Conservation (phyloP, 2,329 filamentous ascomycete species). For the Ploettnerulaceae sp. region DNA sequence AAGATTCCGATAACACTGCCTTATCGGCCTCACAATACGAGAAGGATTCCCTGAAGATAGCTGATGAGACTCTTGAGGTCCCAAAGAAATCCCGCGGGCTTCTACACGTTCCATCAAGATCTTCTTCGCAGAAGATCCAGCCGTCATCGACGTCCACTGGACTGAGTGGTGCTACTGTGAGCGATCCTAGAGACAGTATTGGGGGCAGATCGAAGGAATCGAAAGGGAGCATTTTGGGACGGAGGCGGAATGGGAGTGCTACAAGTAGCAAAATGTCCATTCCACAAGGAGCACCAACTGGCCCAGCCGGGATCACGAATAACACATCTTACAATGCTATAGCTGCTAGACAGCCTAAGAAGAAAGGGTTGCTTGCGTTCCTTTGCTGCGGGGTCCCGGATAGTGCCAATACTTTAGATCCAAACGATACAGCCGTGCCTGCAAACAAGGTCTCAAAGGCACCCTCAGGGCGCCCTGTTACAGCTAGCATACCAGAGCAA, state of each 20-base stretch:
- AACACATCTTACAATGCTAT: conserved; percentile 30
- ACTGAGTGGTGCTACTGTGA: conserved; percentile 54
- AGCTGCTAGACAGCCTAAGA: conserved; percentile 35
- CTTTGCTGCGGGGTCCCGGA: conserved; percentile 45
- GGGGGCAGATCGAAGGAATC: conserved; percentile 61
- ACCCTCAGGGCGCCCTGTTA: conserved; percentile 32
- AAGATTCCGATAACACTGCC: conserved; percentile 29
- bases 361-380: conserved; percentile 42
- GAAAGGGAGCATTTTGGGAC: conserved; percentile 58
- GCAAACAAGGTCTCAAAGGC: conserved; percentile 42
- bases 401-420: conserved; percentile 37
- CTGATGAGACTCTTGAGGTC: conserved; percentile 26
- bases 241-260: conserved; percentile 61
- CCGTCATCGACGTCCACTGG: conserved; percentile 55
- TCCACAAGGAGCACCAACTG: conserved; percentile 38
- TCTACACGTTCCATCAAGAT: conserved; percentile 56
- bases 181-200: conserved; percentile 57
- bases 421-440: conserved; percentile 39
- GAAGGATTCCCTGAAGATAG: conserved; percentile 23
- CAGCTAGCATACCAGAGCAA: conserved; percentile 31
- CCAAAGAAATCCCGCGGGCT: conserved; percentile 44
- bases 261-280: conserved; percentile 57
- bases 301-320: conserved; percentile 35
- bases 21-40: conserved; percentile 27
- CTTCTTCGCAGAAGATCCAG: conserved; percentile 57